Evolutionary conservation across 2,329 filamentous ascomycete species (phyloP).

Genomic region (Didymella pinodella): DNA sequence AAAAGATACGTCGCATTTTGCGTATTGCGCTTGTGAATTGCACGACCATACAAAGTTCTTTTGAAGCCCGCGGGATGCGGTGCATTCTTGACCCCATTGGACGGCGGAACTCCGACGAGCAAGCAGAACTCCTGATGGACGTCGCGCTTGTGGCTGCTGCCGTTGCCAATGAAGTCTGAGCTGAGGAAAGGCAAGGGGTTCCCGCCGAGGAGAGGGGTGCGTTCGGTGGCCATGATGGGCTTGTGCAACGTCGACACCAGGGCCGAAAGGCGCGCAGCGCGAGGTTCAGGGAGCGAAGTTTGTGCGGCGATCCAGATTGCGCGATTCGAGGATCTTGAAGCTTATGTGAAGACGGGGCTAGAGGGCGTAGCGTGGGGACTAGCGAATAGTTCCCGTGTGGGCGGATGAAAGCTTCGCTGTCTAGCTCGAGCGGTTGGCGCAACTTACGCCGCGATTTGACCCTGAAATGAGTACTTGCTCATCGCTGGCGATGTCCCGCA

Average conservation of each 20-base stretch:
- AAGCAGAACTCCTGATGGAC: constrained; percentile 50
- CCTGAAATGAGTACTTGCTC: background rate
- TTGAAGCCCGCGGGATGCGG: constrained; percentile 30
- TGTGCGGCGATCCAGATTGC: constrained; percentile 8
- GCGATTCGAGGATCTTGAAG: constrained; percentile 11
- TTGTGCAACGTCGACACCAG: background rate
- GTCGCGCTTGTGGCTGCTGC: constrained; percentile 15
- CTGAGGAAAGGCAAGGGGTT: constrained; percentile 17
- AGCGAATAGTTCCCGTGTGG: constrained; percentile 16
- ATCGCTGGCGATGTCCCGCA: background rate
- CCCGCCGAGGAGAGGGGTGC: constrained; percentile 17
- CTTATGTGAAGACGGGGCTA: constrained; percentile 8
- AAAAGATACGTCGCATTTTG: constrained; percentile 49
- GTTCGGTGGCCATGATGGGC: constrained; percentile 15
- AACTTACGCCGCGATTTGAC: constrained; percentile 6
- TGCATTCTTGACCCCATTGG: constrained; percentile 35
- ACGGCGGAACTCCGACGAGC: constrained; percentile 48
- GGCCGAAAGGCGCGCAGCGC: background rate
- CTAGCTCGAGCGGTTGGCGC: constrained; percentile 14
- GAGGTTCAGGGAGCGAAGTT: background rate
- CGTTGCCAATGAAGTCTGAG: constrained; percentile 20
- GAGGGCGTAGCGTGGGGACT: constrained; percentile 12
- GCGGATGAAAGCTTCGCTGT: constrained; percentile 21
- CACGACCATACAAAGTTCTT: constrained; percentile 50
- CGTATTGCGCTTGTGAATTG: constrained; percentile 38